Evolutionary conservation across 257 asterid genomes (phyloP).

Genomic region (Knoxia roxburghii): DNA sequence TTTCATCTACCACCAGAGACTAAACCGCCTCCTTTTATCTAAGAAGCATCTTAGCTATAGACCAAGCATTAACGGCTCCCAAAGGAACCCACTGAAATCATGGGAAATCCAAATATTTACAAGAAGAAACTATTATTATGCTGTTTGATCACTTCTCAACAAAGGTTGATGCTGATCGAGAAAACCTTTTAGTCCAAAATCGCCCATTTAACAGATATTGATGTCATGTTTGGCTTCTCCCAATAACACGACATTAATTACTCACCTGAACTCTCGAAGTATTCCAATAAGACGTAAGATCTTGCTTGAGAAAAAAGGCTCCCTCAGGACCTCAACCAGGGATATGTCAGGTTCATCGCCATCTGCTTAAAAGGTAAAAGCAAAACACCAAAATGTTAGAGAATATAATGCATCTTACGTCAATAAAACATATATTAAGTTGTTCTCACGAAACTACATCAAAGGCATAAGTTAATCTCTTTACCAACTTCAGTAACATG

Average conservation of each 20-base stretch:
- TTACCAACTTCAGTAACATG: background rate
- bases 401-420: background rate
- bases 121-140: background rate
- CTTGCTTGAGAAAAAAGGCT: conserved; percentile 83
- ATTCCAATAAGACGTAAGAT: conserved; percentile 64
- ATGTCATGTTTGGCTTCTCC: background rate
- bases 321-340: conserved; percentile 52
- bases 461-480: background rate
- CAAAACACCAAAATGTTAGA: conserved; percentile 3
- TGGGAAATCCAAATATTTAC: background rate
- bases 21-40: too few relatives aligned
- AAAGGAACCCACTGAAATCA: background rate
- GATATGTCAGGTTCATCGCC: conserved; percentile 56
- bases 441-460: background rate
- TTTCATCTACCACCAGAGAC: background rate
- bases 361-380: conserved; percentile 43
- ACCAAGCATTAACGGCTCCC: background rate
- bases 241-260: background rate
- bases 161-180: background rate
- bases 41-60: background rate
- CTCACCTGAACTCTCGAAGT: conserved; percentile 72
- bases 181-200: background rate
- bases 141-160: background rate
- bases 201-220: background rate
- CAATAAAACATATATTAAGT: background rate